Base-by-base conservation (phyloP, 176 grass and related monocot genomes). In the Aechmea fasciata region DNA sequence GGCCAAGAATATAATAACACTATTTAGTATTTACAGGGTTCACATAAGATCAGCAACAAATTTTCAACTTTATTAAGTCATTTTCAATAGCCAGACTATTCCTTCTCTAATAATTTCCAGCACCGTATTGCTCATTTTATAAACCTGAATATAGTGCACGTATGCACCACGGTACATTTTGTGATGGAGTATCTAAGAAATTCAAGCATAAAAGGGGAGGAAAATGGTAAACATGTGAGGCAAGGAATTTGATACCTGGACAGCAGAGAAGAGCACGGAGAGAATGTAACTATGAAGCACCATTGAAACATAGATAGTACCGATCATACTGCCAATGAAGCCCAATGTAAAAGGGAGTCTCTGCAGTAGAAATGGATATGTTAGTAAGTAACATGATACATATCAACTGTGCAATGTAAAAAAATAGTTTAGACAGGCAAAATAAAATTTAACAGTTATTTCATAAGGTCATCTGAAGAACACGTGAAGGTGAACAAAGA, bases 211-310 rank as follows among this genome's bases (percentile, higher is more conserved):
- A 47, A 3, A 51, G 22, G 11, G 3, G 12, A 49, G 8, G 50
- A 65, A 52, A 48, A 57, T 0, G 9, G 47, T 10, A n/a, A 53
- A 67, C 18, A 23, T 70, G 12, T 1, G 1, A 68, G 41, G 3
- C 48, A 64, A 59, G 18, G 18, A 73, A 71, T 63, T 14, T 49
- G 2, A 18, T 84, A 97, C 89, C 89, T 99, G 94, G 76, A 99
- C 80, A 48, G 83, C 71, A 1, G 94, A 99, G 74, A 99, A 93
- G 71, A 99, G 83, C 62, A 99, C 94, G 0, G 94, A 99, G 52
- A 99, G 82, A 79, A 99, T 81, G 78, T 99, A 99, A 62, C 87
- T 99, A 79, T 90, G 94, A 76, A 99, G 89, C 69, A 93, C 84
- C 80, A 99, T 93, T 26, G 94, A 99, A 67, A 90, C 90, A 80